Percentiles rank a stretch among this genome's conserved stretches.
Evolutionary conservation across 2,329 filamentous ascomycete species (phyloP).

Genomic region (Rhinocladiella similis): DNA sequence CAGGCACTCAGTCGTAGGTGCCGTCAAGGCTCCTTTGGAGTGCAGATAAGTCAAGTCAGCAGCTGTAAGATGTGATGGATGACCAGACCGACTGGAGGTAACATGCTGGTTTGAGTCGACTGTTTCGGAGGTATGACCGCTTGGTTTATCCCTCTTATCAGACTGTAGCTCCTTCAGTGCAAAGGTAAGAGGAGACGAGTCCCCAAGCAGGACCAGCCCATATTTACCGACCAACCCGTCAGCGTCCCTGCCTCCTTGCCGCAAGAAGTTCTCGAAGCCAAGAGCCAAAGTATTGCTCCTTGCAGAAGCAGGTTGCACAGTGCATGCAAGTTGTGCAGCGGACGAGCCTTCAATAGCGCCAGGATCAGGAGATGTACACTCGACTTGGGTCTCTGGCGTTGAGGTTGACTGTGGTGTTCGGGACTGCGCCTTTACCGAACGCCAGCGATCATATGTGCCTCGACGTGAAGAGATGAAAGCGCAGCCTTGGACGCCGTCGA

Average conservation of each 20-base stretch:
- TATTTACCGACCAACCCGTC: conserved; percentile 15
- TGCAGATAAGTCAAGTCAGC: conserved; percentile 14
- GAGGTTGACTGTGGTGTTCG: background rate
- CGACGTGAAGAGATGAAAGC: conserved; percentile 11
- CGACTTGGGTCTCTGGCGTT: background rate
- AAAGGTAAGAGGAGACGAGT: conserved; percentile 17
- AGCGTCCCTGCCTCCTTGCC: conserved; percentile 9
- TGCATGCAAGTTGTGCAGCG: background rate
- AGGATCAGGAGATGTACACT: background rate
- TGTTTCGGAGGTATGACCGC: background rate
- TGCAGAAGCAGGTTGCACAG: background rate
- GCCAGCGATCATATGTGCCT: conserved; percentile 13
- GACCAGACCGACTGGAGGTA: background rate
- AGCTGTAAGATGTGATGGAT: conserved; percentile 12
- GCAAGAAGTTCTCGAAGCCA: conserved; percentile 15
- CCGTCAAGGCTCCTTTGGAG: conserved; percentile 11
- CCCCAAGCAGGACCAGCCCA: conserved; percentile 12
- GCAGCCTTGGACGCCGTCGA: conserved; percentile 1
- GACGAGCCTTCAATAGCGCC: background rate
- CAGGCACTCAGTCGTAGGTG: conserved; percentile 5
- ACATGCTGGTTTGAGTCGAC: background rate
- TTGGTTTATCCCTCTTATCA: conserved; percentile 1
- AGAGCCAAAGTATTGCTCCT: conserved; percentile 10
- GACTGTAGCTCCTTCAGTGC: conserved; percentile 13
- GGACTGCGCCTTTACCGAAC: background rate